A percentile compares a stretch with the other conserved stretches of the same genome.
Evolutionary conservation across 2,329 filamentous ascomycete genomes (phyloP).

Genomic region (Epichloe sp.): DNA sequence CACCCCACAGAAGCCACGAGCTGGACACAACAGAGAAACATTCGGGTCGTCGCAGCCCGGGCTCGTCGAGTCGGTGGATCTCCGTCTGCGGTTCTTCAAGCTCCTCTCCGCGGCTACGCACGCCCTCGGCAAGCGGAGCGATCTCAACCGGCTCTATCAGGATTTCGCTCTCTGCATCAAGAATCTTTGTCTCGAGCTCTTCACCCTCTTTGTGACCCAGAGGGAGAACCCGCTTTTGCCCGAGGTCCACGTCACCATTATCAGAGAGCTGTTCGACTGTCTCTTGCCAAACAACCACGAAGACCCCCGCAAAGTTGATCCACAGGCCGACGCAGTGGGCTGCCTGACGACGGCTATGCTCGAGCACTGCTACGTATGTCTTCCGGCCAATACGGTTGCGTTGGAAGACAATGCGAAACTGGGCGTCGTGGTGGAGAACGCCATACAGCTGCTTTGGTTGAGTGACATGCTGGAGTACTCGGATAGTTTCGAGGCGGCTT

Average conservation of each 20-base stretch:
- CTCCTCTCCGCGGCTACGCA: conserved; percentile 35
- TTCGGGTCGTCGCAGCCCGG: conserved; percentile 14
- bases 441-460: conserved; percentile 41
- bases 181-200: conserved; percentile 43
- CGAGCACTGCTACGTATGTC: conserved; percentile 49
- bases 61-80: conserved; percentile 39
- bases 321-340: conserved; percentile 22
- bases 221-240: conserved; percentile 21
- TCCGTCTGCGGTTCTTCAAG: conserved; percentile 51
- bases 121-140: conserved; percentile 30
- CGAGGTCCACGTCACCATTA: conserved; percentile 29
- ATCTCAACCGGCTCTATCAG: conserved; percentile 43
- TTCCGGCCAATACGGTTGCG: conserved; percentile 46
- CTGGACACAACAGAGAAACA: conserved; percentile 10
- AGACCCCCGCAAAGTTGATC: conserved; percentile 26
- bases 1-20: conserved; percentile 27
- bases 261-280: conserved; percentile 31
- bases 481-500: conserved; percentile 23
- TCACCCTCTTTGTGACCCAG: conserved; percentile 37
- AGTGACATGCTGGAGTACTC: conserved; percentile 22
- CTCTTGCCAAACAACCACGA: conserved; percentile 29
- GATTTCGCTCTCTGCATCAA: conserved; percentile 43
- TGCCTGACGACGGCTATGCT: conserved; percentile 33
- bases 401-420: conserved; percentile 61
- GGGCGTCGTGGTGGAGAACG: conserved; percentile 52